phyloP scores from a whole-genome alignment of 78 protist species.

The Dictyostelium citrinum region DNA sequence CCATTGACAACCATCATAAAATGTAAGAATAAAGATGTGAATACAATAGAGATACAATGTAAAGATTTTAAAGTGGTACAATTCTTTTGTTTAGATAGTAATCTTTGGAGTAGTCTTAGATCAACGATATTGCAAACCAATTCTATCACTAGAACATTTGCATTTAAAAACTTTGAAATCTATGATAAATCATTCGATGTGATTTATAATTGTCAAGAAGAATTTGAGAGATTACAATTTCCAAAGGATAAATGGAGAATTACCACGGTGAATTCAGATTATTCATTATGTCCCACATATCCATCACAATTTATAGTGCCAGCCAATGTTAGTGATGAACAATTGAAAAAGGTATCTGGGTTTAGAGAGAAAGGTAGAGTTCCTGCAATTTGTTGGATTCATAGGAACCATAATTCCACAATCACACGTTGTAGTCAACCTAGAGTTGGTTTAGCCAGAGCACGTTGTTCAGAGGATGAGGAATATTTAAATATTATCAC shows the following conservation, averaged over 20 bases:
- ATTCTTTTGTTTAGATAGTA: neutral
- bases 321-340: slow-evolving; percentile 46
- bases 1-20: slow-evolving; percentile 35
- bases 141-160: slow-evolving; percentile 23
- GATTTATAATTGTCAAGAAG: slow-evolving; percentile 25
- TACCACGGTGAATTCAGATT: slow-evolving; percentile 65
- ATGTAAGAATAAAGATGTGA: neutral
- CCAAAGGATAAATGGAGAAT: slow-evolving; percentile 82
- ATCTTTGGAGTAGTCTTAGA: slow-evolving; percentile 17
- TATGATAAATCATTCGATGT: slow-evolving; percentile 38
- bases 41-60: slow-evolving; percentile 19
- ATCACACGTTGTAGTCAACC: slow-evolving; percentile 84
- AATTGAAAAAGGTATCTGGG: slow-evolving; percentile 4
- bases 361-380: slow-evolving; percentile 88
- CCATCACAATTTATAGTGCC: slow-evolving; percentile 86
- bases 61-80: slow-evolving; percentile 24
- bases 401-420: slow-evolving; percentile 69
- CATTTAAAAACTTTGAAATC: slow-evolving; percentile 37
- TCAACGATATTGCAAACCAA: neutral
- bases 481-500: slow-evolving; percentile 44
- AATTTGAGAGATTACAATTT: slow-evolving; percentile 45
- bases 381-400: slow-evolving; percentile 87
- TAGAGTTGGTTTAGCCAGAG: slow-evolving; percentile 64
- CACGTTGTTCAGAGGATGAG: slow-evolving; percentile 59
- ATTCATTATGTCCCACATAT: slow-evolving; percentile 85